These are phyloP conservation scores for Silene uniflora DNA, from an alignment of 148 eudicot genomes.

Conservation along the genomic window DNA sequence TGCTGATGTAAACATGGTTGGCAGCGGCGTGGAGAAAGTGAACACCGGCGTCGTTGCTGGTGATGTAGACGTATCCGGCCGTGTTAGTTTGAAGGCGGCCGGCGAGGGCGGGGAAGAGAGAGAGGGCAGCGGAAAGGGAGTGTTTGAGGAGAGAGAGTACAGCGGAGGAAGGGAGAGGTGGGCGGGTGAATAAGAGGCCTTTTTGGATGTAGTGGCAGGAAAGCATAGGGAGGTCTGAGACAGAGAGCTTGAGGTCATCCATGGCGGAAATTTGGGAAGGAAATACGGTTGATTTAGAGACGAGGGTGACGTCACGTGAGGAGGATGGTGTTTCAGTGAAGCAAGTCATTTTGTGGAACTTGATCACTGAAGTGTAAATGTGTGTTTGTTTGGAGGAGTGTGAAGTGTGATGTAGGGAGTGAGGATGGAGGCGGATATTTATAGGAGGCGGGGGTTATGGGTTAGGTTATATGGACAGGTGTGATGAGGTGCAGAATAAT, in stretches of 20 bases:
- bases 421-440: too few relatives aligned
- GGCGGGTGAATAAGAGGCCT: constrained; percentile 53
- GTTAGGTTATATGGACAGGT: too few relatives aligned
- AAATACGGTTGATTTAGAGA: constrained; percentile 47
- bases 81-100: constrained; percentile 54
- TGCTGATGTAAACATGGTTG: constrained; percentile 21
- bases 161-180: constrained; percentile 9
- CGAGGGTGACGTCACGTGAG: constrained; percentile 7
- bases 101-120: constrained; percentile 70
- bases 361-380: too few relatives aligned
- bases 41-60: constrained; percentile 58
- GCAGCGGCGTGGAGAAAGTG: constrained; percentile 52
- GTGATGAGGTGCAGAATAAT: too few relatives aligned
- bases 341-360: too few relatives aligned
- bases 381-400: too few relatives aligned
- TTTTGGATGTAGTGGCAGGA: constrained; percentile 91
- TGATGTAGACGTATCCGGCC: constrained; percentile 43
- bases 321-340: too few relatives aligned
- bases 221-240: constrained; percentile 79
- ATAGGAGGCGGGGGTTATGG: too few relatives aligned
- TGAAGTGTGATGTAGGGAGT: too few relatives aligned
- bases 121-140: constrained; percentile 39
- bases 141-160: constrained; percentile 35
- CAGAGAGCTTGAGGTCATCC: constrained; percentile 50
- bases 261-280: constrained; percentile 40